Evolutionary conservation across 495 filamentous ascomycete species (phyloP).

Genomic region (Hypoxylon subgilvum): DNA sequence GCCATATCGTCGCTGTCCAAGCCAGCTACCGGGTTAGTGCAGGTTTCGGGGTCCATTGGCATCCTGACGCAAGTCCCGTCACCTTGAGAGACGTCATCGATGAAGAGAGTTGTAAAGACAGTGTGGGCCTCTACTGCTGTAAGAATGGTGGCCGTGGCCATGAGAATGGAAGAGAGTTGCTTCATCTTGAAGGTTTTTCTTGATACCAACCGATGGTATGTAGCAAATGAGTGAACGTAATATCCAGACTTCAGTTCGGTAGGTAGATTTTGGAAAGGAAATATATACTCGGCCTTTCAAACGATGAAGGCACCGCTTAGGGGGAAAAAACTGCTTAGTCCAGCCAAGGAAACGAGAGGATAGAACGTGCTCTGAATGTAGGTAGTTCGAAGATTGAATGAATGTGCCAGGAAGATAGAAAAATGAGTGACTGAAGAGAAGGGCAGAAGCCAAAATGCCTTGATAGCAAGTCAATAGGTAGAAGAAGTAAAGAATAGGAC

Average conservation of each 20-base stretch:
- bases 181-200: conserved; percentile 39
- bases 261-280: no score
- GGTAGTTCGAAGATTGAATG: neutral
- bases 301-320: neutral
- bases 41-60: conserved; percentile 53
- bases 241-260: neutral
- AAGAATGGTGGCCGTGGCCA: conserved; percentile 41
- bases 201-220: neutral
- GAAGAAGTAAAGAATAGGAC: neutral
- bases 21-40: conserved; percentile 60
- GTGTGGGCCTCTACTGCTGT: conserved; percentile 62
- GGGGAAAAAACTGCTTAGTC: neutral
- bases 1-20: conserved; percentile 67
- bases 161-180: conserved; percentile 18
- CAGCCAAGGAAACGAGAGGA: conserved; percentile 18
- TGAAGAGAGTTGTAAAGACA: conserved; percentile 67
- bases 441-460: neutral
- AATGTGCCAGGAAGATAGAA: neutral
- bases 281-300: conserved; percentile 1
- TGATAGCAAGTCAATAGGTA: neutral
- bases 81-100: conserved; percentile 69
- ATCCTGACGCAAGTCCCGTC: conserved; percentile 74
- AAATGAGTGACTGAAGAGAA: conserved; percentile 12
- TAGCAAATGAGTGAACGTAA: conserved; percentile 10
- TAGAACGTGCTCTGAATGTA: neutral